A percentile compares a stretch with the other conserved stretches of the same genome.
Conservation (phyloP, 140 eudicot genomes). For the Oenanthe javanica region DNA sequence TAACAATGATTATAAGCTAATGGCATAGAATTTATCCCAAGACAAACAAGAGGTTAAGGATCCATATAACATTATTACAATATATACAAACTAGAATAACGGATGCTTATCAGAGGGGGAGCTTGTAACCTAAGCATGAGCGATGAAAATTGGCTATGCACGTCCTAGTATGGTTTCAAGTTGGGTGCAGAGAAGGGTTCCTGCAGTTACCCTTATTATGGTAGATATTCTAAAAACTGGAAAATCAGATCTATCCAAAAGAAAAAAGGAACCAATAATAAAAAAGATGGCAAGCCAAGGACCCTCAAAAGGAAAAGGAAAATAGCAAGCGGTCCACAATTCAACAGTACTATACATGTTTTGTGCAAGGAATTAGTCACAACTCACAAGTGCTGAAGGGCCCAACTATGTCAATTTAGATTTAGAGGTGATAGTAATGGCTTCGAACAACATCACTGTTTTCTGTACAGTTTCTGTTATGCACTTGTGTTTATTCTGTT, state of each 20-base stretch:
- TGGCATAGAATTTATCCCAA: not conserved
- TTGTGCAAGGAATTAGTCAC: not conserved
- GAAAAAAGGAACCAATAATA: not conserved
- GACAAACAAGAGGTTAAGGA: not conserved
- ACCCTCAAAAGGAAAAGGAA: not conserved
- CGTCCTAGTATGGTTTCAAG: slow-evolving; percentile 2
- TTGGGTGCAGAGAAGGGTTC: not conserved
- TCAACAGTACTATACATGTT: not conserved
- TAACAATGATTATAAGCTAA: not conserved
- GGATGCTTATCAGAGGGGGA: not conserved
- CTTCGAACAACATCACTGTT: not conserved
- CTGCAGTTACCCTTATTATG: not conserved
- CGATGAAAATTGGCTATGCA: not conserved
- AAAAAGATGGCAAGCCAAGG: not conserved
- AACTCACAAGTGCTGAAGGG: not conserved
- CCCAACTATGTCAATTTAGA: not conserved
- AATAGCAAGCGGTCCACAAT: not conserved
- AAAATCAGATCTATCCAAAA: not conserved
- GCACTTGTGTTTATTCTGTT: not conserved
- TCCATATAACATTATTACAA: not conserved
- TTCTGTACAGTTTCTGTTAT: not conserved
- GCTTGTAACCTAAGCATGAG: not conserved
- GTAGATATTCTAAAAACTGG: not conserved
- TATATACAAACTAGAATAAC: not conserved
- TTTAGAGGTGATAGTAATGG: not conserved